Conservation (phyloP, 768 basidiomycete species). For the Calocybe cyanea region DNA sequence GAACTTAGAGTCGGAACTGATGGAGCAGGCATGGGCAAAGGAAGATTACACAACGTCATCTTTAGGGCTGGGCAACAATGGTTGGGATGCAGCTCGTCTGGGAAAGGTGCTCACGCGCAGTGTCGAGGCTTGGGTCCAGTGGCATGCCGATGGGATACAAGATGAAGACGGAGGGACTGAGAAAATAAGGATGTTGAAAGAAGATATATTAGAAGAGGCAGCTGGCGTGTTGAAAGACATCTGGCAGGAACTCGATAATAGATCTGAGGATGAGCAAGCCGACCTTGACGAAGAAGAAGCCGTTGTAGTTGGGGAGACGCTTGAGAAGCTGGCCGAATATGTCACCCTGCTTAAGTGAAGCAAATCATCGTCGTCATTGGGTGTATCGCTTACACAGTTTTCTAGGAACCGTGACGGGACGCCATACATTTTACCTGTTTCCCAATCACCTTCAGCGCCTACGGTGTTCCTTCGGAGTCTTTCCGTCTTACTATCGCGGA, state of each 20-base stretch:
- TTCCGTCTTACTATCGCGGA: constrained; percentile 59
- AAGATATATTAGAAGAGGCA: constrained; percentile 64
- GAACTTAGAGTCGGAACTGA: constrained; percentile 57
- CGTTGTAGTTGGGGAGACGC: constrained; percentile 55
- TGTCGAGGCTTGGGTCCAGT: constrained; percentile 56
- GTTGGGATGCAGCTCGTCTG: constrained; percentile 64
- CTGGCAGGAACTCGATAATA: constrained; percentile 66
- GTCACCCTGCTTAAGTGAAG: constrained; percentile 57
- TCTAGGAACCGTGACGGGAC: constrained; percentile 41
- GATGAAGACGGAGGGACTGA: constrained; percentile 26
- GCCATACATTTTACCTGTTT: constrained; percentile 48
- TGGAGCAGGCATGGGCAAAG: constrained; percentile 73
- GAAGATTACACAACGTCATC: constrained; percentile 41
- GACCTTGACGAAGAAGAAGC: constrained; percentile 67
- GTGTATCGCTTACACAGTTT: not conserved
- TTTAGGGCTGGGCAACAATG: constrained; percentile 31
- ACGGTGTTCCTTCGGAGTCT: constrained; percentile 62
- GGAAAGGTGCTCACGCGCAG: constrained; percentile 52
- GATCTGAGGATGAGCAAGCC: constrained; percentile 46
- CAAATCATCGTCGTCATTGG: not conserved
- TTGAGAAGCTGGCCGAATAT: constrained; percentile 57
- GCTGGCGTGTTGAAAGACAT: constrained; percentile 69
- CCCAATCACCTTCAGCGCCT: constrained; percentile 50
- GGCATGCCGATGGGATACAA: constrained; percentile 19
- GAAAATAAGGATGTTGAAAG: constrained; percentile 33